Conservation (phyloP, 768 basidiomycete species). For the Hericium coralloides region DNA sequence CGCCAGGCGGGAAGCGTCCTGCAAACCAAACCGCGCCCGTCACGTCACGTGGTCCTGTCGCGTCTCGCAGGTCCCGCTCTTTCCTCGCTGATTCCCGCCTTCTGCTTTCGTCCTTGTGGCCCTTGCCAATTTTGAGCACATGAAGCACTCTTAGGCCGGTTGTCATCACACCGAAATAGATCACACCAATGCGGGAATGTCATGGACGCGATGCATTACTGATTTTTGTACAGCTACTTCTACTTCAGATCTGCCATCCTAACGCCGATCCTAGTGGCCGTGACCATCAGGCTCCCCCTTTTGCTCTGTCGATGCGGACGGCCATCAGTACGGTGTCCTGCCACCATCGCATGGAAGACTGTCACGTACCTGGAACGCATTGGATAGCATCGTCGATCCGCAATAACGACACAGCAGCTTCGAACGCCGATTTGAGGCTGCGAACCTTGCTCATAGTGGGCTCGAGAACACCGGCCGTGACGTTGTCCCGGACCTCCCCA, state of each 20-base stretch:
- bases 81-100: not conserved
- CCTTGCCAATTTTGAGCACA: not conserved
- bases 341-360: constrained; percentile 2
- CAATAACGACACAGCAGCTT: constrained; percentile 89
- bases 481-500: constrained; percentile 93
- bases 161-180: not conserved
- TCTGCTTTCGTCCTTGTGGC: not conserved
- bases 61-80: not conserved
- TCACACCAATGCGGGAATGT: not conserved
- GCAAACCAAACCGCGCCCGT: not conserved
- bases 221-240: constrained; percentile 4
- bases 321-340: not conserved
- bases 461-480: constrained; percentile 87
- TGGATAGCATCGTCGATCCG: constrained; percentile 97
- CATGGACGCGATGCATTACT: not conserved
- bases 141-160: no score
- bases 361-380: constrained; percentile 67
- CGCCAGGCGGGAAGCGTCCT: not conserved
- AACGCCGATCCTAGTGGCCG: constrained; percentile 40
- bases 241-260: constrained; percentile 3
- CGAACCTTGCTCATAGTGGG: constrained; percentile 97
- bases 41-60: not conserved
- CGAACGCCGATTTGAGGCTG: constrained; percentile 94
- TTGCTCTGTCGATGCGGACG: constrained; percentile 40
- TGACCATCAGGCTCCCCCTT: constrained; percentile 66